Conservation (phyloP, 2,329 filamentous ascomycete species). For the Aspergillus thermomutatus region DNA sequence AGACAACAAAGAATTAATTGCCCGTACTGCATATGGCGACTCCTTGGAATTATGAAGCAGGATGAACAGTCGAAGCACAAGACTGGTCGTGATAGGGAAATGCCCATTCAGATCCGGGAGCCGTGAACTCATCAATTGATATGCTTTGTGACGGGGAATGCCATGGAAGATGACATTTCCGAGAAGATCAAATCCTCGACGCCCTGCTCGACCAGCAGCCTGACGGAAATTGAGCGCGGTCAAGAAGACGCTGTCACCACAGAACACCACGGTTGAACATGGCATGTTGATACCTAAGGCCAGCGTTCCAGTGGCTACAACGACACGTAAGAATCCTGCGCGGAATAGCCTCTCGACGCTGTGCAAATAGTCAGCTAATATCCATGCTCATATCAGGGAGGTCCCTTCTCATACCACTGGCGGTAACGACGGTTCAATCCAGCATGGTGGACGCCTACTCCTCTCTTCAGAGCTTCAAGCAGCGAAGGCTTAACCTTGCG, state of each 20-base stretch:
- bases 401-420: constrained; percentile 50
- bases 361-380: neutral
- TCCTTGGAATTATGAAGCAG: constrained; percentile 64
- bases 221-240: constrained; percentile 75
- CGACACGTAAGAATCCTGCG: constrained; percentile 65
- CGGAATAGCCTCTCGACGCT: constrained; percentile 51
- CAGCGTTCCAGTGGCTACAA: constrained; percentile 73
- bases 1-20: constrained; percentile 65
- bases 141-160: constrained; percentile 58
- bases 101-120: constrained; percentile 73
- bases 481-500: constrained; percentile 32
- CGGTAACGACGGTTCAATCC: constrained; percentile 77
- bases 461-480: constrained; percentile 60
- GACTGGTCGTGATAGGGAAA: constrained; percentile 71
- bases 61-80: constrained; percentile 66
- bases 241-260: constrained; percentile 68
- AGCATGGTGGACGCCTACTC: constrained; percentile 73
- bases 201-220: constrained; percentile 71
- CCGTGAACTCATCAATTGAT: constrained; percentile 67
- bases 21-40: constrained; percentile 58
- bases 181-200: constrained; percentile 75
- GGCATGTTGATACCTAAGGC: constrained; percentile 81
- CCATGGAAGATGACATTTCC: constrained; percentile 78
- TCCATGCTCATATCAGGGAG: constrained; percentile 10
- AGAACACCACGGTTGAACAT: constrained; percentile 76